These are phyloP conservation scores for Rubia yunnanensis DNA, from an alignment of 257 asterid species.

Conservation along the genomic window DNA sequence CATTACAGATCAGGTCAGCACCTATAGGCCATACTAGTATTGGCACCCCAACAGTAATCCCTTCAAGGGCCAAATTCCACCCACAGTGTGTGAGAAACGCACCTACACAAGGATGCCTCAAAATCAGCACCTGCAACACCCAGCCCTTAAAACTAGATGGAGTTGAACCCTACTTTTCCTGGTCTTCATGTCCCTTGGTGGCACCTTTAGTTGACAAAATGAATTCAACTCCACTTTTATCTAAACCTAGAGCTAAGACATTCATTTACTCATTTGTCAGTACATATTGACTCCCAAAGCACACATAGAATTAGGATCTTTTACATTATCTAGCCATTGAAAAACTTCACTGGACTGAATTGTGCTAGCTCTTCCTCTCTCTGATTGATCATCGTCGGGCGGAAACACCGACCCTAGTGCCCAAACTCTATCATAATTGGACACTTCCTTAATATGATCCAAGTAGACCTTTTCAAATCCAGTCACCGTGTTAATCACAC, in stretches of 20 bases:
- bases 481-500: slow-evolving; percentile 43
- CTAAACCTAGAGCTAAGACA: slow-evolving; percentile 29
- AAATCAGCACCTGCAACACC: slow-evolving; percentile 60
- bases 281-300: slow-evolving; percentile 75
- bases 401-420: slow-evolving; percentile 57
- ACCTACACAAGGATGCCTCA: slow-evolving; percentile 34
- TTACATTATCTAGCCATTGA: slow-evolving; percentile 54
- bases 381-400: slow-evolving; percentile 6
- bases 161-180: slow-evolving; percentile 25
- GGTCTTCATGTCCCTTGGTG: slow-evolving; percentile 37
- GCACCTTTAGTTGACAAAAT: slow-evolving; percentile 44
- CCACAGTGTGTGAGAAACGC: no score
- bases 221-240: slow-evolving; percentile 40
- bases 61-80: slow-evolving; percentile 60
- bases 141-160: slow-evolving; percentile 63
- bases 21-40: slow-evolving; percentile 80
- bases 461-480: slow-evolving; percentile 37
- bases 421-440: slow-evolving; percentile 52
- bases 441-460: slow-evolving; percentile 22
- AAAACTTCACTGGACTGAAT: slow-evolving; percentile 13
- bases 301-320: slow-evolving; percentile 29
- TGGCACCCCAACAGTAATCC: slow-evolving; percentile 44
- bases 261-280: slow-evolving; percentile 49
- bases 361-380: slow-evolving; percentile 44
- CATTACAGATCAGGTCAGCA: slow-evolving; percentile 55